Base-by-base conservation (phyloP, 148 eudicot species). In the Oxyria digyna region DNA sequence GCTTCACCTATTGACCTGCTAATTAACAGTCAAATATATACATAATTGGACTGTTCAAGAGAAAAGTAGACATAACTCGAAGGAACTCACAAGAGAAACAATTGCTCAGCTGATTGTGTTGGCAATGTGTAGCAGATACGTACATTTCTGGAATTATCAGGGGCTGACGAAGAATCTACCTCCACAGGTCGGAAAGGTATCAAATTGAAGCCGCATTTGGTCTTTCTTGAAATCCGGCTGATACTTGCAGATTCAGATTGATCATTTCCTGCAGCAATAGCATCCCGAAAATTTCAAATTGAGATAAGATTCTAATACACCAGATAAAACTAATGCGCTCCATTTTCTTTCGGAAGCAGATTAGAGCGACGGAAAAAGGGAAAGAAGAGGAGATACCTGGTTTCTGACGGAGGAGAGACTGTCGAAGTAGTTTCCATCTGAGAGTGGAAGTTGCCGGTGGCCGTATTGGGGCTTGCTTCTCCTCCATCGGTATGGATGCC, bases 391-490 rank as follows among this genome's bases (percentile, higher is more conserved):
- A 67, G 32, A 78, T 74, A 74, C 43, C 67, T 15, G 78, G 40
- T 42, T 73, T 45, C 20, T 67, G 75, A 37, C 74, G 81, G 66
- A 81, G 82, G 76, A 91, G 82, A n/a, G 91, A 82, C 15, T 74
- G 82, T 13, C 89, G 82, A 59, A 87, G 94, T 33, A 91, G 83
- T 54, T 72, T 72, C 97, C 97, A 91, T 64, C 97, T 70, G 57
- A 91, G 74, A 48, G 76, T 75, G 1, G 97, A 84, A 46, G 83
- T 72, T 8, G 46, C 64, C 17, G 73, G 40, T 4, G 73, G 8
- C 41, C 20, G 29, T 18, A 26, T 8, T n/a, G 23, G 62, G 32
- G 29, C 40, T 33, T 21, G 27, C 69, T 65, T 65, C 29, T 65
- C 68, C 68, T 65, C 68, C 64, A 1, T 13, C 45, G 68, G 45